These are phyloP conservation scores for Thalassiosira pacifica DNA, from an alignment of 352 stramenopile species.

Conservation along the genomic window DNA sequence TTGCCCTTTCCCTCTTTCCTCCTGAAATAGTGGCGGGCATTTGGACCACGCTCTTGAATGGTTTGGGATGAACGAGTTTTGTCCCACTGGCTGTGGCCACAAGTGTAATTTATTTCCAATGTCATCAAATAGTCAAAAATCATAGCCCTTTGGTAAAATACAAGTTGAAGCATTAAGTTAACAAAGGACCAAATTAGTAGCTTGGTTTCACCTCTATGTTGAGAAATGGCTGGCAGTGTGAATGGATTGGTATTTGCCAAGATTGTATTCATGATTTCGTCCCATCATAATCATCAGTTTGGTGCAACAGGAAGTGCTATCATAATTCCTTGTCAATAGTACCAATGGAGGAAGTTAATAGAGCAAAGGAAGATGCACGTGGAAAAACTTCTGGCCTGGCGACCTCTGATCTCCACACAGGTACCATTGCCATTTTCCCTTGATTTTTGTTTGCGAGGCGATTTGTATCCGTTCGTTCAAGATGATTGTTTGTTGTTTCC, in stretches of 20 bases:
- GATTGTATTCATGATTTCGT: too few relatives aligned
- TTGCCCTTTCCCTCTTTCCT: background rate
- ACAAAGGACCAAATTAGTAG: background rate
- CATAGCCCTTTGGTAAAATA: slow-evolving; percentile 4
- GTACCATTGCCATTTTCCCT: slow-evolving; percentile 32
- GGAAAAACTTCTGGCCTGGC: too few relatives aligned
- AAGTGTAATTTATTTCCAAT: slow-evolving; percentile 66
- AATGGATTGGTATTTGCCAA: too few relatives aligned
- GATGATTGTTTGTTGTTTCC: background rate
- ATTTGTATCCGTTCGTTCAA: background rate
- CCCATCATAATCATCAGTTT: too few relatives aligned
- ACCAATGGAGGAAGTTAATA: too few relatives aligned
- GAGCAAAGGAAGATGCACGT: too few relatives aligned
- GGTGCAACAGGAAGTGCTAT: too few relatives aligned
- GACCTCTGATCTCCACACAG: slow-evolving; percentile 14
- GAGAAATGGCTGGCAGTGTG: too few relatives aligned
- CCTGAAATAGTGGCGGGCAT: slow-evolving; percentile 66
- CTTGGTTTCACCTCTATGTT: slow-evolving; percentile 6
- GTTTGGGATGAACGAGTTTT: slow-evolving; percentile 73
- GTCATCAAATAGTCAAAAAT: slow-evolving; percentile 11
- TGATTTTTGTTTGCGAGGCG: background rate
- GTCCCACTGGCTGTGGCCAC: slow-evolving; percentile 83
- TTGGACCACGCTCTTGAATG: slow-evolving; percentile 83
- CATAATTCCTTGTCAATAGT: too few relatives aligned
- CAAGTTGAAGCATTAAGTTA: background rate